Percentiles rank a stretch among this genome's conserved stretches.
Conservation (phyloP, 2,329 filamentous ascomycete species). For the Penicillium janthinellum region DNA sequence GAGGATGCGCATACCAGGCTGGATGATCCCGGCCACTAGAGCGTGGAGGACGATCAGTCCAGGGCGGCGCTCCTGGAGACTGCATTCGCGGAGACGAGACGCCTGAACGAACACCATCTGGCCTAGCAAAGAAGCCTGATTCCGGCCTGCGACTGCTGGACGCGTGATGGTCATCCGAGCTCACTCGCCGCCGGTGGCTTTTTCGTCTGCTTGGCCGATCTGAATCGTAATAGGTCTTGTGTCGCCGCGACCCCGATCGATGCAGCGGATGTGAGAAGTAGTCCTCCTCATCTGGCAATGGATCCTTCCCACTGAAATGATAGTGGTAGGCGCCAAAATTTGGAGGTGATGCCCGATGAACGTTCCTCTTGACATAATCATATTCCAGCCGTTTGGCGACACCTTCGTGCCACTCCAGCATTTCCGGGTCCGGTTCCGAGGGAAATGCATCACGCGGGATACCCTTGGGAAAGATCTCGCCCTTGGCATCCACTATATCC, state of each 20-base stretch:
- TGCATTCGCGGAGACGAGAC: constrained; percentile 29
- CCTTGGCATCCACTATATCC: constrained; percentile 71
- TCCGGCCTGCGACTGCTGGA: constrained; percentile 24
- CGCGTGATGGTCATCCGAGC: constrained; percentile 24
- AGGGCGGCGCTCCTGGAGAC: constrained; percentile 27
- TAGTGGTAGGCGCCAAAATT: constrained; percentile 31
- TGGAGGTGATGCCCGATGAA: constrained; percentile 37
- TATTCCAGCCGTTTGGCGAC: constrained; percentile 71
- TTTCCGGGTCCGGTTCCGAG: constrained; percentile 70
- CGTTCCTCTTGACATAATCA: constrained; percentile 54
- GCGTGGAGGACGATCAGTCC: constrained; percentile 22
- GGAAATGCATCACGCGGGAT: constrained; percentile 74
- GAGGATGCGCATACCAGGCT: constrained; percentile 18
- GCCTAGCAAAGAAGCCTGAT: constrained; percentile 18
- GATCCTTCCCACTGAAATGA: constrained; percentile 37
- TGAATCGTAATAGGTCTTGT: constrained; percentile 20
- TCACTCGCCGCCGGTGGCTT: constrained; percentile 28
- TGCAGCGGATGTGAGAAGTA: constrained; percentile 19
- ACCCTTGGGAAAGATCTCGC: constrained; percentile 58
- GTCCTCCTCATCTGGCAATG: constrained; percentile 29
- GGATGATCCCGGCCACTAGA: constrained; percentile 27
- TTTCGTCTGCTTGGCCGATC: constrained; percentile 23
- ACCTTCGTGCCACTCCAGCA: constrained; percentile 80
- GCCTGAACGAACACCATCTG: constrained; percentile 21
- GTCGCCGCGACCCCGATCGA: constrained; percentile 20